Evolutionary conservation across 371 early-diverging fungal genomes (phyloP), one percentile per base, ranked within the genome.

Genomic region (Mycotypha africana): DNA sequence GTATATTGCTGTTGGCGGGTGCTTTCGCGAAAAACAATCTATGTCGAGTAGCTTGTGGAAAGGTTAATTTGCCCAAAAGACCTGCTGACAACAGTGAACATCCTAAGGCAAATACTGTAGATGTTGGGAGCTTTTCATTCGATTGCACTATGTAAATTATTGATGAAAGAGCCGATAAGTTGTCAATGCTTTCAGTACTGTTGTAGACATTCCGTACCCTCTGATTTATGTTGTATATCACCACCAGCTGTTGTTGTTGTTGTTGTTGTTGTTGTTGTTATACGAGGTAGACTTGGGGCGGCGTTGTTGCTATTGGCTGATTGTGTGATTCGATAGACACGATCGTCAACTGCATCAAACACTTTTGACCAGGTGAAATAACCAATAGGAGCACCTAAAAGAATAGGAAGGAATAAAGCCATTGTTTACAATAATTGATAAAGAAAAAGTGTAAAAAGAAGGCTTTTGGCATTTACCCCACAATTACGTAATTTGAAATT

Each of bases 21-120:
- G 63, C 58, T 44, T 62, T 58, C 12, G 60, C 72, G 30, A 72
- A 72, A 45, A 72, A 72, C 0, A 72, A 32, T 16, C 68, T 43
- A 30, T 67, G 61, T 28, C 68, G 52, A n/a, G 66, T 65, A 16
- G 45, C 34, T 22, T 51, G 39, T 9, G 53, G 46, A 40, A 71
- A 67, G 35, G 45, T 44, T 4, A 46, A 17, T 47, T 65, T 71
- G 16, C 54, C 42, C 2, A 71, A 39, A 2, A 58, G 28, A 17
- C 45, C 65, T 31, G 56, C 43, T 4, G 64, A 55, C 15, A 23
- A 50, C 2, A 53, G 15, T 38, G 37, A 42, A 6, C 28, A 5
- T 46, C n/a, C n/a, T n/a, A n/a, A n/a, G n/a, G n/a, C n/a, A n/a
- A n/a, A n/a, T n/a, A n/a, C n/a, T n/a, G n/a, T n/a, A n/a, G n/a